Evolutionary conservation across 768 basidiomycete species (phyloP).

Genomic region (Termitomyces sp.): DNA sequence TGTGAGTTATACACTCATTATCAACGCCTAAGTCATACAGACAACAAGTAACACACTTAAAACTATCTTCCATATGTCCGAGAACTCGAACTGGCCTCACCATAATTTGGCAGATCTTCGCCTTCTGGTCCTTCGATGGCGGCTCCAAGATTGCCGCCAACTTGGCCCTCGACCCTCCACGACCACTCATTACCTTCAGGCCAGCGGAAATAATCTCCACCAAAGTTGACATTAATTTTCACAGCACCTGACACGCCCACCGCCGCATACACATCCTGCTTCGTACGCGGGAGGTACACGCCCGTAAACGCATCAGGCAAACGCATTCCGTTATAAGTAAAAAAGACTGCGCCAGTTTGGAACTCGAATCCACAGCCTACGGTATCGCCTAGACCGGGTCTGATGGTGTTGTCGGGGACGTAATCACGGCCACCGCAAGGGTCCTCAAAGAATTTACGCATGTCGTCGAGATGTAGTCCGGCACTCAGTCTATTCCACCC

Average conservation of each 20-base stretch:
- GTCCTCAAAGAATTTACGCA: slow-evolving; percentile 73
- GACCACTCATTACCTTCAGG: slow-evolving; percentile 62
- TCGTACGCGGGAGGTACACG: slow-evolving; percentile 50
- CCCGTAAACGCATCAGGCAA: slow-evolving; percentile 59
- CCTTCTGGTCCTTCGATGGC: slow-evolving; percentile 30
- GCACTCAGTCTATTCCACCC: slow-evolving; percentile 72
- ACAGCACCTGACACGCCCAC: slow-evolving; percentile 56
- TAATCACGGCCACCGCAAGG: slow-evolving; percentile 64
- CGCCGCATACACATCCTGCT: slow-evolving; percentile 62
- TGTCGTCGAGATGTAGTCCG: slow-evolving; percentile 67
- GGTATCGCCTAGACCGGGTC: slow-evolving; percentile 45
- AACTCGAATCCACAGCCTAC: slow-evolving; percentile 69
- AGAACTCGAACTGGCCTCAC: slow-evolving; percentile 1
- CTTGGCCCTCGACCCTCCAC: slow-evolving; percentile 64
- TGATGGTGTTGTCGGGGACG: slow-evolving; percentile 25
- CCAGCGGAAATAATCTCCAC: slow-evolving; percentile 59
- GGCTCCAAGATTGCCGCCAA: slow-evolving; percentile 50
- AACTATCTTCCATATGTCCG: not conserved
- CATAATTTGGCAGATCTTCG: slow-evolving; percentile 49
- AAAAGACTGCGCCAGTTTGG: slow-evolving; percentile 51
- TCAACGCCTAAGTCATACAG: not conserved
- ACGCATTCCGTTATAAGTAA: slow-evolving; percentile 59
- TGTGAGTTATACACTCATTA: not conserved
- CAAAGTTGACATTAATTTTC: slow-evolving; percentile 65
- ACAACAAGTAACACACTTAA: not conserved